Conservation (phyloP, 2,329 filamentous ascomycete genomes). For the Talaromyces albobiverticillius region DNA sequence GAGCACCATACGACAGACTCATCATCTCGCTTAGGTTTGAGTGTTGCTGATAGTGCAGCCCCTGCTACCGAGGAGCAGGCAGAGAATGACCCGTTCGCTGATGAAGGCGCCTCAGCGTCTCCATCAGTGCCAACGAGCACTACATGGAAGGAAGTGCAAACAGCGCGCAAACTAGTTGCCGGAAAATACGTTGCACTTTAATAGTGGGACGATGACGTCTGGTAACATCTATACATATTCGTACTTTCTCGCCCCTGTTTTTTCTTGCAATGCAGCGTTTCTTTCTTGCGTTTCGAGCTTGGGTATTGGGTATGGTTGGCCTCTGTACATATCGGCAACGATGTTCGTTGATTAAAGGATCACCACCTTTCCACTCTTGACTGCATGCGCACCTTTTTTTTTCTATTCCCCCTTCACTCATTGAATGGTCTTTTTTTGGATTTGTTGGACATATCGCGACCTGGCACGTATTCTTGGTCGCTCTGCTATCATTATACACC, state of each 20-base stretch:
- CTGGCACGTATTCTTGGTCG: not conserved
- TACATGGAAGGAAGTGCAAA: constrained; percentile 66
- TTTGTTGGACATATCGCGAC: not conserved
- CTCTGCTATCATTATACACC: not conserved
- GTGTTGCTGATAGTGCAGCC: constrained; percentile 26
- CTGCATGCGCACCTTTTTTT: not conserved
- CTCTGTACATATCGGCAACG: not conserved
- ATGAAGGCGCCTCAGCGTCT: constrained; percentile 31
- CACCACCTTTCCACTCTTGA: not conserved
- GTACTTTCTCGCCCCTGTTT: not conserved
- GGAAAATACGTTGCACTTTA: constrained; percentile 68
- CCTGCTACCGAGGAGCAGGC: constrained; percentile 19
- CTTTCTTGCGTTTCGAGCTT: not conserved
- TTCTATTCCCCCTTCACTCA: not conserved
- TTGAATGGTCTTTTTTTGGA: not conserved
- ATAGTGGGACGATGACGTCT: not conserved
- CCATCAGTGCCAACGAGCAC: constrained; percentile 21
- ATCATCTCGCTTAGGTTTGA: constrained; percentile 66
- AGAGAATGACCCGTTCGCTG: constrained; percentile 47
- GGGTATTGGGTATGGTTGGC: not conserved
- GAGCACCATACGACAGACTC: constrained; percentile 59
- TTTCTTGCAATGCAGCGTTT: not conserved
- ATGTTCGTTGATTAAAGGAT: not conserved
- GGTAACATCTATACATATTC: not conserved
- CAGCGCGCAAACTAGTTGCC: constrained; percentile 65